Evolutionary conservation across 345 rosid genomes (phyloP).

Genomic region (Brassica rapa): DNA sequence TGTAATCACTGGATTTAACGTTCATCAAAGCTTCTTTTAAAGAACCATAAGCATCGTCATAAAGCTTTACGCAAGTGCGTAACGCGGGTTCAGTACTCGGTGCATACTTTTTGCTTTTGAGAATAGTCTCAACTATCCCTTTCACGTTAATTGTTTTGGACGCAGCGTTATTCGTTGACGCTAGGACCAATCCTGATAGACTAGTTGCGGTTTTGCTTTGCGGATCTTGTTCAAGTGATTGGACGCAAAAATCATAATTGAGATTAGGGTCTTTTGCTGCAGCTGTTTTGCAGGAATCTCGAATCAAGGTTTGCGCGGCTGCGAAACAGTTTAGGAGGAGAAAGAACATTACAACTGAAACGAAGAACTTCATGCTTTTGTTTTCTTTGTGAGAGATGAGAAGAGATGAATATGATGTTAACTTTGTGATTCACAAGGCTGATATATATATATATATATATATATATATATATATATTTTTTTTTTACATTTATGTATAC

Average conservation of each 20-base stretch:
- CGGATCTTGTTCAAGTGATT: slow-evolving; percentile 37
- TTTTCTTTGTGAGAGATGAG: background rate
- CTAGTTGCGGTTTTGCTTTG: slow-evolving; percentile 33
- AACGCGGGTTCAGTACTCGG: slow-evolving; percentile 14
- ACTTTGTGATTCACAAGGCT: background rate
- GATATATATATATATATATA: background rate
- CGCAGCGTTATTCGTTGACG: slow-evolving; percentile 25
- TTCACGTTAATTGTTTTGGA: slow-evolving; percentile 34
- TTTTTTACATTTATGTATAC: too few species aligned
- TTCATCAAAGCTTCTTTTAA: background rate
- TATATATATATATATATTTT: background rate
- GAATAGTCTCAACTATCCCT: slow-evolving; percentile 24
- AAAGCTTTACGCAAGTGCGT: slow-evolving; percentile 45
- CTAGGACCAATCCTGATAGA: slow-evolving; percentile 23
- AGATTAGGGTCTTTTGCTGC: slow-evolving; percentile 33
- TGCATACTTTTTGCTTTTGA: background rate
- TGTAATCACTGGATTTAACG: background rate
- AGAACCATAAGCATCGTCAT: slow-evolving; percentile 21
- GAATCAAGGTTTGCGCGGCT: slow-evolving; percentile 23
- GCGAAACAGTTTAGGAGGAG: background rate
- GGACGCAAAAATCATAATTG: slow-evolving; percentile 37
- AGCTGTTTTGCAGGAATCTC: slow-evolving; percentile 43
- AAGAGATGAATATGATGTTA: background rate
- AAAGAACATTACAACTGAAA: slow-evolving; percentile 6
- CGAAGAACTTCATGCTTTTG: background rate